A percentile compares a stretch with the other conserved stretches of the same genome.
Conservation (phyloP, 306 rosid genomes). For the Myrica gale region DNA sequence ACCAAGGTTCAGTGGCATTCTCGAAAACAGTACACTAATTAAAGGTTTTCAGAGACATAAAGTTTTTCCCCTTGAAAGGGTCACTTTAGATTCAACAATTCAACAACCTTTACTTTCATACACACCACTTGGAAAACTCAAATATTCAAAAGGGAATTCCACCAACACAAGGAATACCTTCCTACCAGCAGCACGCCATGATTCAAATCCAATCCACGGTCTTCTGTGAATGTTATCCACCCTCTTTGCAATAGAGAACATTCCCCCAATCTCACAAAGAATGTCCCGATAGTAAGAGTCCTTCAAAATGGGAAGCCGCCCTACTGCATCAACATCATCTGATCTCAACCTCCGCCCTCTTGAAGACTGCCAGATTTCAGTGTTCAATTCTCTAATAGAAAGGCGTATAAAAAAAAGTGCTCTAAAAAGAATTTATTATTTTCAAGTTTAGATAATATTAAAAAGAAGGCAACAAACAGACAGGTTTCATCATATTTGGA, state of each 20-base stretch:
- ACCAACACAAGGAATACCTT: constrained; percentile 66
- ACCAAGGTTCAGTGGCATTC: not conserved
- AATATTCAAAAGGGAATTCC: constrained; percentile 14
- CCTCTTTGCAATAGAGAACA: constrained; percentile 87
- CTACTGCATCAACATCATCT: constrained; percentile 89
- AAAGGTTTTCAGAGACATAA: not conserved
- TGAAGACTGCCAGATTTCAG: constrained; percentile 63
- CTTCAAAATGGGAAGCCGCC: constrained; percentile 72
- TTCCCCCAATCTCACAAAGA: constrained; percentile 94
- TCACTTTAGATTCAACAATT: not conserved
- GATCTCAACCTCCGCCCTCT: constrained; percentile 71
- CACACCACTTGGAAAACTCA: not conserved
- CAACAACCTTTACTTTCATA: not conserved
- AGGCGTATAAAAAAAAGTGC: not conserved
- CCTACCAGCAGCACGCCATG: constrained; percentile 99
- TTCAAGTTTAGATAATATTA: not conserved
- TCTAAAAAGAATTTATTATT: not conserved
- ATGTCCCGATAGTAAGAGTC: constrained; percentile 61
- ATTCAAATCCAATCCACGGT: constrained; percentile 99
- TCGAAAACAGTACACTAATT: not conserved
- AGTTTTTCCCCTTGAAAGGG: not conserved
- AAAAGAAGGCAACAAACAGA: not conserved
- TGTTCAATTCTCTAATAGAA: constrained; percentile 15
- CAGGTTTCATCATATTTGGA: not conserved
- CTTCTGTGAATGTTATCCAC: constrained; percentile 79